These are phyloP conservation scores for Niveomyces coronatus DNA, from an alignment of 2,329 filamentous ascomycete species.

Conservation along the genomic window DNA sequence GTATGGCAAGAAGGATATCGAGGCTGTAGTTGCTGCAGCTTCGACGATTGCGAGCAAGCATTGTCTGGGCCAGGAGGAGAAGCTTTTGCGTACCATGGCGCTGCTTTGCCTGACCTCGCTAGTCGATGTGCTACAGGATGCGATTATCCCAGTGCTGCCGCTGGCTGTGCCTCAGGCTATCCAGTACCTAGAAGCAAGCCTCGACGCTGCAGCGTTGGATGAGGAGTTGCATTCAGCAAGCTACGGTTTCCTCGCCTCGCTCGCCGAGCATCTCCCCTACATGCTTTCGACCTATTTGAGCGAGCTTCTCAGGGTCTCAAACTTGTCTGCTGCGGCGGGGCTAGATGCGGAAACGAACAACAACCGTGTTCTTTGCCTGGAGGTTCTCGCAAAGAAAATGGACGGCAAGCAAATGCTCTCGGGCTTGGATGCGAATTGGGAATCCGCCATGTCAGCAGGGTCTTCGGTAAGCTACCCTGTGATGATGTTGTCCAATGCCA, in stretches of 20 bases:
- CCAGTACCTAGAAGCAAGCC: slow-evolving; percentile 56
- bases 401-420: slow-evolving; percentile 67
- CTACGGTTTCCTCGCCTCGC: slow-evolving; percentile 67
- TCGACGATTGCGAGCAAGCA: slow-evolving; percentile 64
- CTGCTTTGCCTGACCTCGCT: slow-evolving; percentile 81
- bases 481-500: too few relatives aligned
- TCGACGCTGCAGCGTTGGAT: slow-evolving; percentile 41
- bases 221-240: slow-evolving; percentile 68
- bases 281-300: slow-evolving; percentile 76
- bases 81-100: slow-evolving; percentile 69
- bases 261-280: slow-evolving; percentile 77
- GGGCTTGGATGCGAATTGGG: slow-evolving; percentile 65
- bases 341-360: slow-evolving; percentile 53
- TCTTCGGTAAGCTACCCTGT: slow-evolving; percentile 55
- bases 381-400: slow-evolving; percentile 65
- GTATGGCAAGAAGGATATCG: slow-evolving; percentile 84
- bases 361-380: slow-evolving; percentile 57
- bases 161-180: slow-evolving; percentile 63
- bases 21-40: slow-evolving; percentile 65
- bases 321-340: slow-evolving; percentile 54
- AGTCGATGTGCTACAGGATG: slow-evolving; percentile 78
- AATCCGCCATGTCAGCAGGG: slow-evolving; percentile 50
- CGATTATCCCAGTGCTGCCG: slow-evolving; percentile 74
- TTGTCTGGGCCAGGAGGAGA: slow-evolving; percentile 65
- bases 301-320: slow-evolving; percentile 60